Conservation (phyloP, 2,329 filamentous ascomycete genomes). For the Dothistroma septosporum region DNA sequence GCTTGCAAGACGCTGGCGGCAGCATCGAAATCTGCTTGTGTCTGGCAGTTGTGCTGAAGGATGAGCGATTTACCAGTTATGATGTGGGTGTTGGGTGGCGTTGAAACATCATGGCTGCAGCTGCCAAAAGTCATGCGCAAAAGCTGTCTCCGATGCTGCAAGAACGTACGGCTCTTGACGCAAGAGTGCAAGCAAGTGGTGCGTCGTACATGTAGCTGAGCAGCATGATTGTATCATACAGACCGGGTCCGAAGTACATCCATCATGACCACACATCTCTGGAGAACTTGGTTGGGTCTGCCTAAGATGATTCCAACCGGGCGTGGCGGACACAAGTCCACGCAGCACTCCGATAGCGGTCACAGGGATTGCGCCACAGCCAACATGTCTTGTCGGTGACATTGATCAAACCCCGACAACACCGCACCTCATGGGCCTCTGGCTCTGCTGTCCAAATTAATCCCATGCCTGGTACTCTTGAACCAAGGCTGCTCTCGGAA, state of each 20-base stretch:
- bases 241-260: not conserved
- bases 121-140: not conserved
- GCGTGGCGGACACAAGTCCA: not conserved
- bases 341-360: not conserved
- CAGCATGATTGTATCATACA: not conserved
- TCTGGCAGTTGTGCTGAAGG: not conserved
- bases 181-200: not conserved
- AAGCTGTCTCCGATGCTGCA: not conserved
- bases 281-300: not conserved
- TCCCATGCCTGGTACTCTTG: not conserved
- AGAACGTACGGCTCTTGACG: not conserved
- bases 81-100: not conserved
- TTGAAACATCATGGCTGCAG: not conserved
- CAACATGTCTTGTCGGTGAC: not conserved
- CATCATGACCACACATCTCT: not conserved
- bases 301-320: not conserved
- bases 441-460: not conserved
- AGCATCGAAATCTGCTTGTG: constrained; percentile 12
- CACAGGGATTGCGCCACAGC: not conserved
- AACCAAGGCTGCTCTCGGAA: too few species aligned
- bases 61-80: not conserved
- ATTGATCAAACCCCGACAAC: not conserved
- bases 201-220: not conserved
- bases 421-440: not conserved
- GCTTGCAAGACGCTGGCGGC: constrained; percentile 11